Conservation (phyloP, 176 grass and related monocot genomes). For the Avena eriantha region DNA sequence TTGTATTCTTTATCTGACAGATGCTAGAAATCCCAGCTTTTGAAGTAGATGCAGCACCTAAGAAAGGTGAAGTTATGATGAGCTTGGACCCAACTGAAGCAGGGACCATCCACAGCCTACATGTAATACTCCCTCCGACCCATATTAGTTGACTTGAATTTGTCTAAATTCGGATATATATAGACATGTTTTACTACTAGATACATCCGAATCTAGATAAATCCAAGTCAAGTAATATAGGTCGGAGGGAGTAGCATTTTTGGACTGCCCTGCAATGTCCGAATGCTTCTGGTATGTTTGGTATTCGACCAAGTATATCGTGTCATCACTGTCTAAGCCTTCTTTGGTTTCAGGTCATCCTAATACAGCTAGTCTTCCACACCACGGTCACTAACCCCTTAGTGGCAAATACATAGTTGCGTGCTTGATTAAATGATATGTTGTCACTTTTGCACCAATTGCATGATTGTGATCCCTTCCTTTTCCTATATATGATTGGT, state of each 20-base stretch:
- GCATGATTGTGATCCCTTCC: constrained; percentile 44
- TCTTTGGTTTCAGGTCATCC: constrained; percentile 20
- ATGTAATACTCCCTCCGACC: no score
- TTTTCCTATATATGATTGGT: constrained; percentile 42
- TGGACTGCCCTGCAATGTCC: constrained; percentile 27
- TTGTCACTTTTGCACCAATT: constrained; percentile 39
- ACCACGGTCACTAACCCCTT: not conserved
- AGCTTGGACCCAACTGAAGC: constrained; percentile 35
- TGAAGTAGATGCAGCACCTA: constrained; percentile 42
- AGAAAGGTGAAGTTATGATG: constrained; percentile 39
- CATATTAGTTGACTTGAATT: no score
- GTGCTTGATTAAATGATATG: constrained; percentile 35
- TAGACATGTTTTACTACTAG: no score
- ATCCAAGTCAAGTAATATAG: no score
- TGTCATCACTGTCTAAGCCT: constrained; percentile 25
- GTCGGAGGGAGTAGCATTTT: no score
- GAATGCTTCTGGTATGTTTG: constrained; percentile 41
- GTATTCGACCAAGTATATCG: constrained; percentile 24
- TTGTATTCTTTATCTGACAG: constrained; percentile 25
- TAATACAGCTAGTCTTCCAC: constrained; percentile 20
- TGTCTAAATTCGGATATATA: no score
- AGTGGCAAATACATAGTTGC: not conserved
- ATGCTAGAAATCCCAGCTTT: constrained; percentile 37
- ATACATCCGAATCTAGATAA: no score
- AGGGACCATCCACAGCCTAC: constrained; percentile 29